Evolutionary conservation across 2,329 filamentous ascomycete species (phyloP).

Genomic region (Lizonia empirigonia): DNA sequence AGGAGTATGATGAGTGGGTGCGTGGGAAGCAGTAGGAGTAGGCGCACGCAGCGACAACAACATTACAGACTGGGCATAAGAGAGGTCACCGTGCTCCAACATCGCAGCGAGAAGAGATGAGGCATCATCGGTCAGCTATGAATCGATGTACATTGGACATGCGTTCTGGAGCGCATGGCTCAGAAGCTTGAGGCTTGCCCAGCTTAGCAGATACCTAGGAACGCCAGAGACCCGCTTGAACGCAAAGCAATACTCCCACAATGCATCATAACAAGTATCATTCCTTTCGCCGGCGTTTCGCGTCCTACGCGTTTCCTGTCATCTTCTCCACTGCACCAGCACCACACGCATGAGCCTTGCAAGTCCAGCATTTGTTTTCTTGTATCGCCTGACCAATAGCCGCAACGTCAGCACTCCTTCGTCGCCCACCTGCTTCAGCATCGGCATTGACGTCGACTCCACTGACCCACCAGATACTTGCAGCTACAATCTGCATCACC

Average conservation of each 20-base stretch:
- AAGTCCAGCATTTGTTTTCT: constrained; percentile 33
- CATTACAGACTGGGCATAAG: not conserved
- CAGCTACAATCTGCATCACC: constrained; percentile 72
- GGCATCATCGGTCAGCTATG: not conserved
- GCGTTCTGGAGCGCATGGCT: not conserved
- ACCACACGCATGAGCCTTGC: constrained; percentile 35
- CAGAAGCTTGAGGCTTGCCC: not conserved
- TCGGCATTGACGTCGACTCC: constrained; percentile 43
- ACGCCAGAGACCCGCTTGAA: constrained; percentile 8
- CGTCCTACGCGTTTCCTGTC: constrained; percentile 29
- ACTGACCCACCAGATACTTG: constrained; percentile 72
- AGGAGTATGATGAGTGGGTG: constrained; percentile 84
- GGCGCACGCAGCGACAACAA: not conserved
- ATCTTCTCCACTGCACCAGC: constrained; percentile 32
- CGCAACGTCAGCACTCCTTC: constrained; percentile 32
- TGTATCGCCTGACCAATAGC: constrained; percentile 27
- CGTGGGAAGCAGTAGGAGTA: constrained; percentile 24
- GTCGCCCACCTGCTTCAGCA: constrained; percentile 17
- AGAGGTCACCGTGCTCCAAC: not conserved
- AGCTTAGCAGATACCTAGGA: constrained; percentile 1
- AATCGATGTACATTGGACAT: not conserved
- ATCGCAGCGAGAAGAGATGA: not conserved
- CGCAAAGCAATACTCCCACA: constrained; percentile 4
- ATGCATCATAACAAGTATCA: not conserved
- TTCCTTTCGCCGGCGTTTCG: not conserved